Base-by-base conservation (phyloP, 805 yeast species). In the Yarrowia porcina region DNA sequence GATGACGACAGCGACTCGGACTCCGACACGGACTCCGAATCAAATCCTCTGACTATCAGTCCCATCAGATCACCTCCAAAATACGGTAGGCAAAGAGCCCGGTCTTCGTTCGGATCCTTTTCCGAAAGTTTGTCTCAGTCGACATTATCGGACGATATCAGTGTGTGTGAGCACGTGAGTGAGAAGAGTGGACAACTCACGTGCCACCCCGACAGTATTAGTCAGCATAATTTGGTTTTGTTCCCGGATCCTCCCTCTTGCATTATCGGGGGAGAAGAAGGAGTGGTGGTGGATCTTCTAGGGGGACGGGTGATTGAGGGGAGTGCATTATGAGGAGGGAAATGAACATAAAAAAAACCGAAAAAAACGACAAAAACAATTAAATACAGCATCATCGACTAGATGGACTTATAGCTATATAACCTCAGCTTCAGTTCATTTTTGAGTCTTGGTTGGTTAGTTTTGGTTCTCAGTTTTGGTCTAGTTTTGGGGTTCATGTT, bases 51-150 rank as follows among this genome's bases (percentile, higher is more conserved):
- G 13, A 33, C 23, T 1, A 23, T 52, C 15, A 17, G 33, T 4
- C 59, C 59, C 6, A 50, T 50, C n/a, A 17, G 44, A 17, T 52
- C 59, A 15, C 59, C 59, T 11, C 59, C 59, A 15, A 52, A 52
- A 21, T 52, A 25, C 33, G 59, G 44, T 13, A 21, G 59, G 11
- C 44, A 20, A 17, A 17, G 59, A 25, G 59, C 59, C 17, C 23
- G 59, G 17, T 52, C 59, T 30, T 52, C 59, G 17, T 52, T 52
- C 20, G 59, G 59, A 2, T 52, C 59, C 12, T 52, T 52, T 13
- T 52, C 59, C 0, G 59, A 52, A 12, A n/a, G 25, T 13, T 42
- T 35, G 44, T 52, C 59, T 13, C 59, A 52, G 44, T 52, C 59
- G 9, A 23, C 59, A 12, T 23, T 52, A 9, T 52, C 59, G 9